phyloP scores from a whole-genome alignment of 306 rosid species.

The Cicer judaicum region DNA sequence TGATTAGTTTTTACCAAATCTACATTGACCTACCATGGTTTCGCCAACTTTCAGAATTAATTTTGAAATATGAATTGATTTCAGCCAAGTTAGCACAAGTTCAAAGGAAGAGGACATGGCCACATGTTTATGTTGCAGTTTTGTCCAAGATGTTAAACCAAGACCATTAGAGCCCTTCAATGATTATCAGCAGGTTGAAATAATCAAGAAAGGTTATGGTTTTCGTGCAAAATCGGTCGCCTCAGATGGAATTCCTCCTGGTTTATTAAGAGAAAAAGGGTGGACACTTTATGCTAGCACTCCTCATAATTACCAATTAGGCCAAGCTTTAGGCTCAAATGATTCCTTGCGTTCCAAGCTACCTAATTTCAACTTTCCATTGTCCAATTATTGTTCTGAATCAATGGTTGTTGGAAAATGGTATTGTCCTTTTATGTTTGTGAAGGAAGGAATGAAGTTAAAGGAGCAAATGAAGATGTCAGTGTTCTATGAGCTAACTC shows the following conservation, averaged over 20 bases:
- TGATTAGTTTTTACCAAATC: no score
- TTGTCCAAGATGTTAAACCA: slow-evolving; percentile 20
- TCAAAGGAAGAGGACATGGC: slow-evolving; percentile 44
- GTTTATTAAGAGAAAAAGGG: slow-evolving; percentile 41
- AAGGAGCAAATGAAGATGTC: not conserved
- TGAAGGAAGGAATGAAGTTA: not conserved
- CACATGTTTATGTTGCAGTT: slow-evolving; percentile 29
- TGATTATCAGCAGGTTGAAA: slow-evolving; percentile 48
- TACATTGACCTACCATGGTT: no score
- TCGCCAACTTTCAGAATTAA: not conserved
- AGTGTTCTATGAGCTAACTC: not conserved
- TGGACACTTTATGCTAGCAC: slow-evolving; percentile 41
- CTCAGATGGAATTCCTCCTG: slow-evolving; percentile 53
- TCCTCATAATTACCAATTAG: slow-evolving; percentile 44
- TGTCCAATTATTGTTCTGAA: slow-evolving; percentile 15
- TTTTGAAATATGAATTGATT: not conserved
- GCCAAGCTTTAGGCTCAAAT: slow-evolving; percentile 57
- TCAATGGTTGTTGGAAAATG: slow-evolving; percentile 1
- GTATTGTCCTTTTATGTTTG: slow-evolving; percentile 9
- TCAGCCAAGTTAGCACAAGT: slow-evolving; percentile 45
- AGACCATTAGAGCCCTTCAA: slow-evolving; percentile 44
- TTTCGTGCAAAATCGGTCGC: slow-evolving; percentile 48
- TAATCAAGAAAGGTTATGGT: slow-evolving; percentile 8
- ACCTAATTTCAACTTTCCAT: slow-evolving; percentile 44
- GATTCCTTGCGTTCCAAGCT: slow-evolving; percentile 41